phyloP scores from a whole-genome alignment of 306 rosid species.

The Neltuma alba region DNA sequence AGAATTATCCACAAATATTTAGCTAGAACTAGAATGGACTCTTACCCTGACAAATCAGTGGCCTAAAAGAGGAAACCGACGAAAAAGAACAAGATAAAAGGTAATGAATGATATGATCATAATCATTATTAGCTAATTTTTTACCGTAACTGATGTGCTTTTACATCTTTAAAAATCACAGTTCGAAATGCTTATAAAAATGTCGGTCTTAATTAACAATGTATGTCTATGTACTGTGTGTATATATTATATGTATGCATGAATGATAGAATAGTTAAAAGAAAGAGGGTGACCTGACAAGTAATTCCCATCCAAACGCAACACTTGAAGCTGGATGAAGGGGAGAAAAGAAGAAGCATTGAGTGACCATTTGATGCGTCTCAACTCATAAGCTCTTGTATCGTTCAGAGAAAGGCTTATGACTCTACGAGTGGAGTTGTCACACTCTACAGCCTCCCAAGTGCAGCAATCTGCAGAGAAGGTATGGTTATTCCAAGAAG shows the following conservation, averaged over 20 bases:
- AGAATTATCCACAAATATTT: too few relatives aligned
- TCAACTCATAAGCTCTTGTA: neutral
- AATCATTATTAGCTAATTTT: too few relatives aligned
- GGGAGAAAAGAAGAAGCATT: constrained; percentile 12
- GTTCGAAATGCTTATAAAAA: too few relatives aligned
- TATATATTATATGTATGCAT: neutral
- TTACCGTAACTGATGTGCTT: neutral
- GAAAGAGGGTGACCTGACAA: neutral
- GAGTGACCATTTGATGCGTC: neutral
- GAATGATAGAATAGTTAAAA: neutral
- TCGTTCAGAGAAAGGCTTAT: fast-evolving
- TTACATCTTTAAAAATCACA: neutral
- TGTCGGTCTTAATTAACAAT: too few relatives aligned
- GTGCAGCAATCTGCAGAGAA: neutral
- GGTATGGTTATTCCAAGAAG: constrained; percentile 9
- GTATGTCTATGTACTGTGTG: too few relatives aligned
- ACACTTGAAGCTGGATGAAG: neutral
- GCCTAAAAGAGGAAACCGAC: too few relatives aligned
- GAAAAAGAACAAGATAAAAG: too few relatives aligned
- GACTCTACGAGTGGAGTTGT: neutral
- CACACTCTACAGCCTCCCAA: constrained; percentile 12
- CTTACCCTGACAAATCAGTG: too few relatives aligned
- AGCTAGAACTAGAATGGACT: too few relatives aligned
- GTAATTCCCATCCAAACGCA: neutral
- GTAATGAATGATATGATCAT: too few relatives aligned